Percentiles rank a stretch among this genome's conserved stretches.
Evolutionary conservation across 345 rosid genomes (phyloP).

Genomic region (Aurinia saxatilis): DNA sequence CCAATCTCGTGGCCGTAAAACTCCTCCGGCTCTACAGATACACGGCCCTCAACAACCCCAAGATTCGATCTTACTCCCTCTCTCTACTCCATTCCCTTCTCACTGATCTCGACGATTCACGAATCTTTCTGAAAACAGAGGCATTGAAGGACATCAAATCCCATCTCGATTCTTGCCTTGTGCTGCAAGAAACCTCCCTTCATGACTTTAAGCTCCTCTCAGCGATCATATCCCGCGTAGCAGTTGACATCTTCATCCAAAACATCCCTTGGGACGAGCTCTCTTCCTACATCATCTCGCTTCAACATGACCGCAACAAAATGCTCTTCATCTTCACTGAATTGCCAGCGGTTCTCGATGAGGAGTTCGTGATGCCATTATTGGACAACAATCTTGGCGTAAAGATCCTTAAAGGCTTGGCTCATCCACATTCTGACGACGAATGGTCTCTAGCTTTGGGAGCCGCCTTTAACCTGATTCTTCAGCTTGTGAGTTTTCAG

Average conservation of each 20-base stretch:
- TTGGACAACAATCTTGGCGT: neutral
- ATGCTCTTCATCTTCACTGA: conserved; percentile 9
- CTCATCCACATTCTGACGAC: neutral
- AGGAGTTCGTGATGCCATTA: neutral
- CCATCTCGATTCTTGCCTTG: neutral
- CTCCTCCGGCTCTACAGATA: conserved; percentile 4
- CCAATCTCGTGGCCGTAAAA: neutral
- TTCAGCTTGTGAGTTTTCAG: neutral
- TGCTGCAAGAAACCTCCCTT: neutral
- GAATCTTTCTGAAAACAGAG: neutral
- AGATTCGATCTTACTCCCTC: neutral
- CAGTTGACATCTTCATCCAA: conserved; percentile 3
- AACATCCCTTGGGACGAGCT: conserved; percentile 12
- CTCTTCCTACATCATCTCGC: neutral
- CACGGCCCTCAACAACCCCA: neutral
- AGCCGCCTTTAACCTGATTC: conserved; percentile 12
- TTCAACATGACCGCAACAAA: neutral
- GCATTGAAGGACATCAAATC: neutral
- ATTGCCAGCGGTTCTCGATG: conserved; percentile 3
- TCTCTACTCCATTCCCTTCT: conserved; percentile 2
- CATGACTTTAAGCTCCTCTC: conserved; percentile 9
- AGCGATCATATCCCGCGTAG: conserved; percentile 3
- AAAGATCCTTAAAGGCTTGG: neutral
- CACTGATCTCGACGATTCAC: neutral
- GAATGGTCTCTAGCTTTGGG: conserved; percentile 23